Evolutionary conservation across 257 asterid species (phyloP), one percentile per base, ranked within the genome.

Genomic region (Eustoma russellianum): DNA sequence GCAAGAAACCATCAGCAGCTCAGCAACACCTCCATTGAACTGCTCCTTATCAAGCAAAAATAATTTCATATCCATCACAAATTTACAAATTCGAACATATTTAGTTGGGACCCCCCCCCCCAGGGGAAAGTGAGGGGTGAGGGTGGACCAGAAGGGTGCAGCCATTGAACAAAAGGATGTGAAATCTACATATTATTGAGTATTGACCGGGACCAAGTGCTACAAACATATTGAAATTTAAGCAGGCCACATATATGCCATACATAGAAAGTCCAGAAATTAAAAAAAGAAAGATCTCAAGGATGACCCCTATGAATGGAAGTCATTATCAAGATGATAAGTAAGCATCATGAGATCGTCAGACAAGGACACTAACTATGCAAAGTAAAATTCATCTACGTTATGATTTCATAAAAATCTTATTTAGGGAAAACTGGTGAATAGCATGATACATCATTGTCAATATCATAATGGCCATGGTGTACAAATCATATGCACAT

Each of bases 381-480:
- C 7, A 28, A 63, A 64, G n/a, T 28, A 44, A 56, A n/a, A 51
- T 10, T 28, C 9, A 41, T 41, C 46, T 49, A 6, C 51, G 33
- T 48, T 50, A 40, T 46, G 58, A 2, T 1, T 24, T 24, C 30
- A 24, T 24, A 24, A 24, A 24, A 24, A 24, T 24, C 30, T 47
- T 6, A 43, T 41, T n/a, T 17, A 45, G 40, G 41, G 54, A 62
- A 53, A 67, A 50, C 24, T 51, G 30, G 58, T 48, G 61, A 51
- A 61, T 18, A 46, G 58, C 55, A 52, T n/a, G 50, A 56, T 65
- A 51, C 55, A 60, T 57, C 68, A 68, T 65, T 64, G 64, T 64
- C 68, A 60, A 12, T 38, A n/a, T n/a, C 45, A 19, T 52, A 47
- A 59, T 43, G 19, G 33, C 13, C 54, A 56, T 43, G 50, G 46